phyloP scores from a whole-genome alignment of 805 yeast genomes.

The Candida ortonii region DNA sequence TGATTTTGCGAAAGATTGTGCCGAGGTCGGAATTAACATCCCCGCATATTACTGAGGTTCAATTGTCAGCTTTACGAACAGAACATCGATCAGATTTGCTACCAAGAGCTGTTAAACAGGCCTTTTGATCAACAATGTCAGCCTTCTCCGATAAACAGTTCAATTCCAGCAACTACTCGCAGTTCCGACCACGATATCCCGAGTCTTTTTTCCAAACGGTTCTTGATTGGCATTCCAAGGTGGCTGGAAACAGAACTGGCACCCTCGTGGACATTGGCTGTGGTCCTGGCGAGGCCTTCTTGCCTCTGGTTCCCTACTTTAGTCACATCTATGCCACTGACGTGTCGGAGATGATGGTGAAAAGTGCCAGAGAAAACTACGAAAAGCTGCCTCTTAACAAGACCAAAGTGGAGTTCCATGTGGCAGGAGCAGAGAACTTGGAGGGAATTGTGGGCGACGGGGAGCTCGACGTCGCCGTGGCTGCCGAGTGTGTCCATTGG shows the following conservation, averaged over 20 bases:
- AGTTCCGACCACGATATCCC: slow-evolving; percentile 70
- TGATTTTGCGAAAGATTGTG: too few relatives aligned
- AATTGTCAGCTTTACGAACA: too few relatives aligned
- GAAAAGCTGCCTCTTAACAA: not conserved
- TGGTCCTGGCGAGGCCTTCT: slow-evolving; percentile 53
- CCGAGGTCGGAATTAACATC: too few relatives aligned
- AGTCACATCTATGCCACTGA: slow-evolving; percentile 43
- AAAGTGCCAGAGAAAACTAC: slow-evolving; percentile 34
- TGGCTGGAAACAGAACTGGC: slow-evolving; percentile 16
- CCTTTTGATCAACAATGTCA: slow-evolving; percentile 56
- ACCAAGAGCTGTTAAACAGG: too few relatives aligned
- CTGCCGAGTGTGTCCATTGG: slow-evolving; percentile 92
- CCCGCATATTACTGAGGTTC: too few relatives aligned
- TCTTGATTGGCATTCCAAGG: slow-evolving; percentile 34
- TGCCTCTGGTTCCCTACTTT: slow-evolving; percentile 40
- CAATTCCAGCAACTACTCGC: slow-evolving; percentile 50
- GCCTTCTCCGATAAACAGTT: slow-evolving; percentile 56
- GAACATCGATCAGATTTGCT: too few relatives aligned
- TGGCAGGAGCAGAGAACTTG: slow-evolving; percentile 25
- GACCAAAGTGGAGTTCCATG: slow-evolving; percentile 11
- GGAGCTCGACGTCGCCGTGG: slow-evolving; percentile 59
- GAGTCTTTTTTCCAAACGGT: slow-evolving; percentile 40
- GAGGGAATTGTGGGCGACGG: slow-evolving; percentile 19
- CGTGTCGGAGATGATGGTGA: slow-evolving; percentile 45
- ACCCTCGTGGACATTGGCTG: slow-evolving; percentile 58